Percentiles rank a stretch among this genome's conserved stretches.
Conservation (phyloP, 495 filamentous ascomycete species). For the Hyphodiscus hymeniophilus region DNA sequence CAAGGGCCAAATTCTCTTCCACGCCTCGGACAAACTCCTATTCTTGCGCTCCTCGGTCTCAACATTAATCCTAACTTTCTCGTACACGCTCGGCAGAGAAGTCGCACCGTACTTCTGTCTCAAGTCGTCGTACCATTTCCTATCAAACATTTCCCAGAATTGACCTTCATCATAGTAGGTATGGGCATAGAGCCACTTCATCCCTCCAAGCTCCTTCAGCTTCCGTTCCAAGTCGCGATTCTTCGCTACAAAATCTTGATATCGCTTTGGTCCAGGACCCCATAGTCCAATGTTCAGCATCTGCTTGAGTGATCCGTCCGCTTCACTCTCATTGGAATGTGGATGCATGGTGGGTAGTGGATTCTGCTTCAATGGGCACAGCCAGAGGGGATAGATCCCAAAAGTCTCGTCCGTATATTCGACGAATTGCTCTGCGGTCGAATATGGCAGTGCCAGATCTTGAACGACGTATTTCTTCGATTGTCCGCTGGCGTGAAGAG, state of each 20-base stretch:
- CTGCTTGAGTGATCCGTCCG: slow-evolving; percentile 24
- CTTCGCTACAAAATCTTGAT: slow-evolving; percentile 36
- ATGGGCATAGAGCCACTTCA: slow-evolving; percentile 55
- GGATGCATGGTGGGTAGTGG: slow-evolving; percentile 40
- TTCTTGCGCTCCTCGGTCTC: background rate
- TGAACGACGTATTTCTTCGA: slow-evolving; percentile 46
- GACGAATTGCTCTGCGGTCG: slow-evolving; percentile 41
- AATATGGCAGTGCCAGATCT: slow-evolving; percentile 47
- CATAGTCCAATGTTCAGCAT: slow-evolving; percentile 50
- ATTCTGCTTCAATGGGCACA: slow-evolving; percentile 44
- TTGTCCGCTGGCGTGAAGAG: slow-evolving; percentile 48
- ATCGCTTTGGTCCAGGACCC: slow-evolving; percentile 39
- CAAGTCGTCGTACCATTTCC: slow-evolving; percentile 42
- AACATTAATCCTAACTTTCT: slow-evolving; percentile 45
- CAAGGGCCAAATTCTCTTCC: slow-evolving; percentile 14
- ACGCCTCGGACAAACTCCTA: background rate
- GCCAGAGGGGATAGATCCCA: slow-evolving; percentile 50
- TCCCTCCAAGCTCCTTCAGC: slow-evolving; percentile 56
- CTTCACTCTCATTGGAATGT: slow-evolving; percentile 24
- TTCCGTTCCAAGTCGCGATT: slow-evolving; percentile 60
- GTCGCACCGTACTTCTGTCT: slow-evolving; percentile 42
- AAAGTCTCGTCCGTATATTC: slow-evolving; percentile 40
- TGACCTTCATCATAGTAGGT: slow-evolving; percentile 47
- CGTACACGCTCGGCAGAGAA: slow-evolving; percentile 45
- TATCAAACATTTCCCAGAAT: slow-evolving; percentile 47